These are phyloP conservation scores for Artemisia annua DNA, from an alignment of 129 eudicot genomes.

Conservation along the genomic window DNA sequence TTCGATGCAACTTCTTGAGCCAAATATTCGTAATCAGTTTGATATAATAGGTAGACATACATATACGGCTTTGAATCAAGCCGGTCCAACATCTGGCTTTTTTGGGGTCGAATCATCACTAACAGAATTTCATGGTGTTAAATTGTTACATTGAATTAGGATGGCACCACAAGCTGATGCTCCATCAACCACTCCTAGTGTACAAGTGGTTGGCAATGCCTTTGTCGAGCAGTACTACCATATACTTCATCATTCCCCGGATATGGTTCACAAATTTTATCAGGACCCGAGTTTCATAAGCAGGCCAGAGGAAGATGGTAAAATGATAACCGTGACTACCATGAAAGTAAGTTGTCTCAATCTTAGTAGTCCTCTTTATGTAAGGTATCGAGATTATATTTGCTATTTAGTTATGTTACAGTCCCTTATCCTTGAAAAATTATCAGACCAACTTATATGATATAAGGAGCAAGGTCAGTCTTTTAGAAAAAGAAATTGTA, in stretches of 20 bases:
- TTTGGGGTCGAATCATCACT: not conserved
- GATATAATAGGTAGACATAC: too few relatives aligned
- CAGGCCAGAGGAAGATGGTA: slow-evolving; percentile 60
- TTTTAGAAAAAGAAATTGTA: not conserved
- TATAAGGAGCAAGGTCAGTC: slow-evolving; percentile 8
- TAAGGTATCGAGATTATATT: slow-evolving; percentile 2
- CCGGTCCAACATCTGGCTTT: not conserved
- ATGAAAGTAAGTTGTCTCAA: slow-evolving; percentile 53
- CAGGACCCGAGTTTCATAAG: slow-evolving; percentile 58
- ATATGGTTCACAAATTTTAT: slow-evolving; percentile 58
- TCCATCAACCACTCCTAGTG: slow-evolving; percentile 48
- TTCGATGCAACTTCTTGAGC: too few relatives aligned
- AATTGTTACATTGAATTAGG: slow-evolving; percentile 30
- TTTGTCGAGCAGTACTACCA: slow-evolving; percentile 73
- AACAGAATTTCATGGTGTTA: slow-evolving; percentile 19
- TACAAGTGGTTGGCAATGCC: slow-evolving; percentile 57
- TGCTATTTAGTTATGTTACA: slow-evolving; percentile 5
- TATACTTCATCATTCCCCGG: slow-evolving; percentile 60
- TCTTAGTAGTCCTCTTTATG: not conserved
- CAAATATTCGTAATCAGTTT: too few relatives aligned
- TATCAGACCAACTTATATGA: not conserved
- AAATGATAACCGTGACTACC: slow-evolving; percentile 51
- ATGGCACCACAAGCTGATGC: slow-evolving; percentile 50
- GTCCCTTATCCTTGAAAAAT: not conserved
- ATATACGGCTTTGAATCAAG: not conserved